Base-by-base conservation (phyloP, 495 filamentous ascomycete genomes). In the Penicillium robsamsonii region DNA sequence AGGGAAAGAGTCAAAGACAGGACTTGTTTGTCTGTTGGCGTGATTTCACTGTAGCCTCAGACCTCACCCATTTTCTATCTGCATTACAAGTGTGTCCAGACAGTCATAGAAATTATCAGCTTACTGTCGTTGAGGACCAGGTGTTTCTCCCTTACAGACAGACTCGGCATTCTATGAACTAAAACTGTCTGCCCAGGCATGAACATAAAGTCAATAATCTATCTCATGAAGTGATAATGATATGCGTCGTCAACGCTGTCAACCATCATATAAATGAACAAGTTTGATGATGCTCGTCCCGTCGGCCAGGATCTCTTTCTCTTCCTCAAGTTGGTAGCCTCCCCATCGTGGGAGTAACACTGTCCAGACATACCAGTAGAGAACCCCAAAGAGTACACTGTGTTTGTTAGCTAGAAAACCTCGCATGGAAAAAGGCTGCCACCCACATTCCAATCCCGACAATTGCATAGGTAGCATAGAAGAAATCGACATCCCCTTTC, bases 301-400 rank as follows among this genome's bases (percentile, higher is more conserved):
- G 68, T 85, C 86, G 50, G 77, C 74, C 24, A 85, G 59, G 1
- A 83, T 73, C 38, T 81, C 82, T 20, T 69, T 70, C 60, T 82
- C 79, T 60, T 86, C 79, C 53, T 84, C 84, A 15, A 88, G 74
- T 46, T 64, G 75, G 65, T 88, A 88, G 1, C 72, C 69, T 45
- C 80, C 81, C 60, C 82, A 71, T 44, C 73, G 70, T 40, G 88
- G 87, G 30, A 91, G 63, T 30, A 84, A 56, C 5, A 83, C 74
- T 5, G 84, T 87, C 85, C 84, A 89, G 47, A 89, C 58, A 57
- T 87, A 83, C 87, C 87, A 91, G 67, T 91, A 91, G 0, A 86
- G 5, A 10, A 85, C 67, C 0, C 79, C 86, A 50, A 87, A 84
- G 4, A 80, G 13, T 27, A 89, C 70, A 58, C 85, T 88, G 52